These are phyloP conservation scores for Podosphaera leucotricha DNA, from an alignment of 2,329 filamentous ascomycete genomes.

Conservation along the genomic window DNA sequence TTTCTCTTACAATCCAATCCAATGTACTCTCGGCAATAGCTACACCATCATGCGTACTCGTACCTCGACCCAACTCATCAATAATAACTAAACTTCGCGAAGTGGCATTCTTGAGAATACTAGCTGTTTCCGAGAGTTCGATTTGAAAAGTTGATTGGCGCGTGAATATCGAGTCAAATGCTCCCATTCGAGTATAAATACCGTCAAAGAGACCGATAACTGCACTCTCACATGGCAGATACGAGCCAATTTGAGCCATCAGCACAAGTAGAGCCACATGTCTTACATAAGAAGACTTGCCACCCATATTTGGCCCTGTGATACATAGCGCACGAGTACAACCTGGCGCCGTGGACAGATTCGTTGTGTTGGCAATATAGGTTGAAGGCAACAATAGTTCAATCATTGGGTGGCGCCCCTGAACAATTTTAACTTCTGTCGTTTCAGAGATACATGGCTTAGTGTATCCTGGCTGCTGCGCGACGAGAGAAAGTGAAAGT, in stretches of 20 bases:
- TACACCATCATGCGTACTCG: constrained; percentile 84
- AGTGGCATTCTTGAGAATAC: constrained; percentile 76
- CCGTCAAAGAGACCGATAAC: constrained; percentile 61
- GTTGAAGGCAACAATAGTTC: constrained; percentile 66
- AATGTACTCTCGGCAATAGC: constrained; percentile 87
- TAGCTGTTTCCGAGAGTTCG: constrained; percentile 74
- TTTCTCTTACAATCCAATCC: constrained; percentile 54
- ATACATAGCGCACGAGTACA: constrained; percentile 41
- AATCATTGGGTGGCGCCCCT: constrained; percentile 83
- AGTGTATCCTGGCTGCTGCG: constrained; percentile 65
- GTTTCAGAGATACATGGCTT: constrained; percentile 46
- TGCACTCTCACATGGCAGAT: constrained; percentile 35
- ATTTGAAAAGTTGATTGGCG: constrained; percentile 97
- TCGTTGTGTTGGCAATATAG: constrained; percentile 79
- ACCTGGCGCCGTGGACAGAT: constrained; percentile 34
- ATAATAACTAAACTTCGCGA: constrained; percentile 70
- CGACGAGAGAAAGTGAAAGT: constrained; percentile 63
- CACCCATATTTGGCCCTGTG: constrained; percentile 96
- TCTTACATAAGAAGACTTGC: constrained; percentile 93
- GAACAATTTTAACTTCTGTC: constrained; percentile 38
- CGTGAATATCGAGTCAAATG: constrained; percentile 84
- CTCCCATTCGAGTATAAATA: constrained; percentile 85
- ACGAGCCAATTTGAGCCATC: constrained; percentile 86
- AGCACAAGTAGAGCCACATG: constrained; percentile 78
- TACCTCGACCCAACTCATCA: constrained; percentile 84